These are phyloP conservation scores for Xylariaceae sp. DNA, from an alignment of 2,329 filamentous ascomycete genomes.

Conservation along the genomic window DNA sequence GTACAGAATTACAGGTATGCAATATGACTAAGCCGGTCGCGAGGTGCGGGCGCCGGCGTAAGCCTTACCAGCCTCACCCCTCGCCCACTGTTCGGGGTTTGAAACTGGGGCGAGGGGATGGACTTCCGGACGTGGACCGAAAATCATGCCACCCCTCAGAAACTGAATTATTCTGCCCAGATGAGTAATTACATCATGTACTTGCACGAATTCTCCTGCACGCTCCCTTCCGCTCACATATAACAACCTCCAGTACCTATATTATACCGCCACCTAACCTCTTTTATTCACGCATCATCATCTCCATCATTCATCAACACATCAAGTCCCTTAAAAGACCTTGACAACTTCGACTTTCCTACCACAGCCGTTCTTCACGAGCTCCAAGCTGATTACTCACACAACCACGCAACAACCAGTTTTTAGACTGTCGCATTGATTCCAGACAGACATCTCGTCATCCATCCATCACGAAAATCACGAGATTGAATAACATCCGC, in stretches of 20 bases:
- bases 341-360: background rate
- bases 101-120: slow-evolving; percentile 3
- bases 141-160: slow-evolving; percentile 14
- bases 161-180: background rate
- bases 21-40: background rate
- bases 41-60: background rate
- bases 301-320: background rate
- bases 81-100: slow-evolving; percentile 17
- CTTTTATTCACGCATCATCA: background rate
- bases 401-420: background rate
- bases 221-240: background rate
- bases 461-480: background rate
- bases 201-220: background rate
- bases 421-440: background rate
- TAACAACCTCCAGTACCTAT: background rate
- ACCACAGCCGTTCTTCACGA: background rate
- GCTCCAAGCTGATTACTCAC: background rate
- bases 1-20: background rate
- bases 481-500: background rate
- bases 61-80: slow-evolving; percentile 2
- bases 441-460: background rate
- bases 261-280: background rate
- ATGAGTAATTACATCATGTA: background rate
- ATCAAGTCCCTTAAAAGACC: background rate
- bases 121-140: background rate